Base-by-base conservation (phyloP, 2,329 filamentous ascomycete genomes). In the Aspergillus phoenicis region DNA sequence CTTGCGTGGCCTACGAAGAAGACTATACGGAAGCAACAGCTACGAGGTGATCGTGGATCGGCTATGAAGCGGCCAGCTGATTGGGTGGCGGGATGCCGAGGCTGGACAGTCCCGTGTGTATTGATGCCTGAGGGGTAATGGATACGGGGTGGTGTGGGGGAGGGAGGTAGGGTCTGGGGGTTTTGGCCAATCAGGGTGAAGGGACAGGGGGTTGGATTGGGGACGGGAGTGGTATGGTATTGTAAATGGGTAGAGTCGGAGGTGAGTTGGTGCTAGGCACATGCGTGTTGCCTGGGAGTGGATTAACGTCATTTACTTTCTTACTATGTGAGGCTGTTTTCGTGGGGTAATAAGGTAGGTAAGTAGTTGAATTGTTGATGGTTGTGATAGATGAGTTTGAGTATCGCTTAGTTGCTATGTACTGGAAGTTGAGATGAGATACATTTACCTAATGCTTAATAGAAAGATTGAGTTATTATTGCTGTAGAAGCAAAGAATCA, bases 291-390 rank as follows among this genome's bases (percentile, higher is more conserved):
- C 24, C 49, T 52, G 58, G 59, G 62, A 61, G 63, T 66, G 64
- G 55, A 24, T 60, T 49, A 59, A 66, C 60, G 60, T 66, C 61
- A 65, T 61, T 30, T 30, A 30, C 28, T 28, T 28, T 30, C 8
- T 30, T 30, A 30, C 28, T 30, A 30, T 30, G 26, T 7, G 26
- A 30, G 28, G 28, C 10, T 30, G 28, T 30, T 30, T 30, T 30
- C 28, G 28, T 30, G 28, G 28, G 28, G 28, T 30, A 30, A 11
- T 20, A 20, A 20, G 2, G 28, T 30, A 30, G 28, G 8, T 30
- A 30, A 4, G 28, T 30, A 30, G 10, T 11, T 30, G 10, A 30
- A 8, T 11, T 20, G 20, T 4, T 30, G 28, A 11, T 11, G 5
- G 4, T 30, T 4, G 20, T 20, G 20, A 20, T 20, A 20, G 20